A percentile compares a stretch with the other conserved stretches of the same genome.
Conservation (phyloP, 306 rosid genomes). For the Aeschynomene evenia region DNA sequence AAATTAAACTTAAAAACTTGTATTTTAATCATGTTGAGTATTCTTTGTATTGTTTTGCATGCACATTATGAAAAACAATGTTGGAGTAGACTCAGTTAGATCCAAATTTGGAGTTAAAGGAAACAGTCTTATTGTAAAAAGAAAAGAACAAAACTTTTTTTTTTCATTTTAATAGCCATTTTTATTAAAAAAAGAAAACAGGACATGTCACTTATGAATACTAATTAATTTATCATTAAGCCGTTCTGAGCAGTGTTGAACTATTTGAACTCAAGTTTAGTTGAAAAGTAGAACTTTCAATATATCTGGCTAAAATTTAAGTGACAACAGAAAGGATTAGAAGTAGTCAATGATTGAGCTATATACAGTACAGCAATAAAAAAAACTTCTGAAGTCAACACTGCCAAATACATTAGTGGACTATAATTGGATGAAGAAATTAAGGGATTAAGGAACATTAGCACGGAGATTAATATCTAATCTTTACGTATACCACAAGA, state of each 20-base stretch:
- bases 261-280: conserved; percentile 11
- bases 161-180: no score
- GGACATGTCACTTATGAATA: neutral
- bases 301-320: neutral
- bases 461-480: neutral
- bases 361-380: neutral
- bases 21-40: no score
- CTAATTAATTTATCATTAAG: neutral
- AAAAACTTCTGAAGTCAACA: neutral
- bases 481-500: conserved; percentile 7
- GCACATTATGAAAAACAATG: no score
- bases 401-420: neutral
- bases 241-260: neutral
- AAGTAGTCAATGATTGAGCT: neutral
- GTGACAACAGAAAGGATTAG: neutral
- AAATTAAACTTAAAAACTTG: no score
- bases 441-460: neutral
- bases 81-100: no score
- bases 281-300: neutral
- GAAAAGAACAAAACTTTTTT: neutral
- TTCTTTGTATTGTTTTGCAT: no score
- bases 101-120: no score
- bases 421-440: neutral
- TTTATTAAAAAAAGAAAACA: no score
- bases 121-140: no score